Conservation (phyloP, 1,139 yeast genomes). For the Pichia sp. region DNA sequence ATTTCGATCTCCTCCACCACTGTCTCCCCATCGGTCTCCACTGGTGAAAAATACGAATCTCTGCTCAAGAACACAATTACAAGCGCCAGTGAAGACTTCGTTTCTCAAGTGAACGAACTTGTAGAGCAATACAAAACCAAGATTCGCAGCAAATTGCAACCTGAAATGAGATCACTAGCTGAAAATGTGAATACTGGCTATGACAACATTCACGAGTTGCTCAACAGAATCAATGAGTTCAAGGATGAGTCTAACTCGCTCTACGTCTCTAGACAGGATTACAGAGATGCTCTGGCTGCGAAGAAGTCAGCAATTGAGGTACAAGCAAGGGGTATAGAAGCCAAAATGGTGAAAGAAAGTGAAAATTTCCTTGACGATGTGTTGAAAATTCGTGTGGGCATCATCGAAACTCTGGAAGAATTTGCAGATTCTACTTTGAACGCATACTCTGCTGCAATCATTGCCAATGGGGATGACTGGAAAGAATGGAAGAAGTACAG, state of each 20-base stretch:
- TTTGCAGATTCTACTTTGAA: conserved; percentile 64
- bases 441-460: conserved; percentile 43
- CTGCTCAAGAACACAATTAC: conserved; percentile 44
- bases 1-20: conserved; percentile 9
- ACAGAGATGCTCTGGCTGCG: conserved; percentile 45
- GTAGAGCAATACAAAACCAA: conserved; percentile 36
- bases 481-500: conserved; percentile 66
- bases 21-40: conserved; percentile 21
- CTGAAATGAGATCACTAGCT: conserved; percentile 42
- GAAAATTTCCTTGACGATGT: conserved; percentile 40
- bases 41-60: conserved; percentile 33
- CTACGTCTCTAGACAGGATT: conserved; percentile 53
- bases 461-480: conserved; percentile 42
- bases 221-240: conserved; percentile 48
- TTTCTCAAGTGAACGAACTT: conserved; percentile 38
- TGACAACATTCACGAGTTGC: conserved; percentile 43
- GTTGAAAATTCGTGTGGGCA: conserved; percentile 46
- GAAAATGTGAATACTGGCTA: conserved; percentile 43
- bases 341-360: conserved; percentile 36
- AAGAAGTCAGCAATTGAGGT: conserved; percentile 36
- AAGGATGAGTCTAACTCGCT: conserved; percentile 34
- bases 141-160: conserved; percentile 39
- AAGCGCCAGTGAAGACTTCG: conserved; percentile 43
- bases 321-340: conserved; percentile 38
- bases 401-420: conserved; percentile 64